Base-by-base conservation (phyloP, 2,329 filamentous ascomycete species). In the Ceratocystis eucalypticola region DNA sequence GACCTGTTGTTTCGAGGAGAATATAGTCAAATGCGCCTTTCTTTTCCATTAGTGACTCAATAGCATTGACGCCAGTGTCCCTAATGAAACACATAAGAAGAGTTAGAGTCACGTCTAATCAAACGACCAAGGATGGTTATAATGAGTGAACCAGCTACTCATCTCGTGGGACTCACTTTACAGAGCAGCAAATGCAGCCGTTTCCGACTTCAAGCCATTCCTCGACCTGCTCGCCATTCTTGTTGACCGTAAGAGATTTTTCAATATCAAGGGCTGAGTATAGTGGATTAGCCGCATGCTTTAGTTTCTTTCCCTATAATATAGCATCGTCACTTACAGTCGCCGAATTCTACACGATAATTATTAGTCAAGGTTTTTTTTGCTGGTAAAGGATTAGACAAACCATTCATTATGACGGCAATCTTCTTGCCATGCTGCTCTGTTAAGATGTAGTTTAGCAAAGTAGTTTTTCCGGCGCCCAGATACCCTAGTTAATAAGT, bases 151-250 rank as follows among this genome's bases (percentile, higher is more conserved):
- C 37, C 12, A 15, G 37, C 37, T 41, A 15, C 10, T 41, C 37
- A 41, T 22, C 17, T 22, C 3, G 7, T 3, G 8, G 20, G n/a
- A 53, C 73, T 67, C 80, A 92, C 86, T 96, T 99, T 71, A 97
- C 92, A 2, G 91, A 96, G 77, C 94, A 99, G 77, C 94, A 99
- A 70, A 99, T 91, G 74, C 94, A 99, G 69, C 94, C 94, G 71
- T 99, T 99, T 64, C 90, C 91, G 65, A 99, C 85, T 69, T 96
- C 92, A 33, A 99, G 84, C 89, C 95, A 99, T 79, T 96, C 91
- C 73, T 94, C 88, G 5, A 93, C 89, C 72, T 91, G 83, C 72
- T 93, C 84, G 48, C 86, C 88, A 68, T 87, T 88, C 73, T 92
- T 86, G 74, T 88, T 96, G 71, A 99, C 86, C 0, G 93, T 97